phyloP scores from a whole-genome alignment of 805 yeast genomes.

The Sugiyamaella smithiae region DNA sequence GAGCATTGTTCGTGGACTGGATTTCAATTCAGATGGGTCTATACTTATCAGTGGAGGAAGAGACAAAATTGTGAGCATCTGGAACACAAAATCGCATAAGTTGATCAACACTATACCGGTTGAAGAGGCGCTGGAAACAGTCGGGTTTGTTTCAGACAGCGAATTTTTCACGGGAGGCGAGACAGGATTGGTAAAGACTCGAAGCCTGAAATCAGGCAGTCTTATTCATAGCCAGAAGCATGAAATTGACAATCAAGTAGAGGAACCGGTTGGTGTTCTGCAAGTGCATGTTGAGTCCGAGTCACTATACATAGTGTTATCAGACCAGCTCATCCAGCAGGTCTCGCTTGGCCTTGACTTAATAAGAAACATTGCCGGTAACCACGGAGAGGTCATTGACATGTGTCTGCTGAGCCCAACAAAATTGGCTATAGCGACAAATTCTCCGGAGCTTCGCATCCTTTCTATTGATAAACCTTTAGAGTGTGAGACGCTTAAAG shows the following conservation, averaged over 20 bases:
- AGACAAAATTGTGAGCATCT: constrained; percentile 70
- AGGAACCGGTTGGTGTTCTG: constrained; percentile 51
- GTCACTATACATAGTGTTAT: constrained; percentile 51
- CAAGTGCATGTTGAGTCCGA: constrained; percentile 45
- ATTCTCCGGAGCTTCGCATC: constrained; percentile 82
- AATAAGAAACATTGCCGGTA: constrained; percentile 71
- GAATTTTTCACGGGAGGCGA: constrained; percentile 76
- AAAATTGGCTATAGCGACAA: constrained; percentile 80
- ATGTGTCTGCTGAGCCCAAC: constrained; percentile 64
- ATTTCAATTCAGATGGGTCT: constrained; percentile 53
- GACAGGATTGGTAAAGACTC: constrained; percentile 43
- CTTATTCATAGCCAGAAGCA: not conserved
- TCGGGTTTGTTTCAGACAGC: constrained; percentile 33
- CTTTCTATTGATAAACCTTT: constrained; percentile 53
- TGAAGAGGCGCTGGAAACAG: constrained; percentile 47
- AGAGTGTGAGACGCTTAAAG: constrained; percentile 65
- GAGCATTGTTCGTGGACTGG: constrained; percentile 83
- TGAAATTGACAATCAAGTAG: constrained; percentile 48
- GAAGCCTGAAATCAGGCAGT: constrained; percentile 27
- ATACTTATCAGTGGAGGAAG: constrained; percentile 80
- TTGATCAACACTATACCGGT: constrained; percentile 67
- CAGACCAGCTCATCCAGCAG: constrained; percentile 79
- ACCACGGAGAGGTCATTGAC: constrained; percentile 94
- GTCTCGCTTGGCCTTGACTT: constrained; percentile 44
- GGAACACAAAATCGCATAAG: constrained; percentile 47